Base-by-base conservation (phyloP, 2,329 filamentous ascomycete genomes). In the Cercospora zeina region DNA sequence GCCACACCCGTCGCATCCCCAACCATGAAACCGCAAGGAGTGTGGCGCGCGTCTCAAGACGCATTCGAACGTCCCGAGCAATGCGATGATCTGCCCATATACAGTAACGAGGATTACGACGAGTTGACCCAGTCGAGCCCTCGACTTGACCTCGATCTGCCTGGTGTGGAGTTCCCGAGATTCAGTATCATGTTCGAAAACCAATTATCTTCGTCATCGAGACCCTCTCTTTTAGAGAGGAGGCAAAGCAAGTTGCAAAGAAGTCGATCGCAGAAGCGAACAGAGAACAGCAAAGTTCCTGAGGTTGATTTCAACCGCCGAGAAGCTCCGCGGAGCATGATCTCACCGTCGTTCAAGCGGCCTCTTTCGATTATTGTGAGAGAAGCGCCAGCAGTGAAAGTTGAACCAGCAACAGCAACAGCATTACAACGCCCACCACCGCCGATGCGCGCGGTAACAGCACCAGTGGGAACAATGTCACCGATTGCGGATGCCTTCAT, bases 171-270 rank as follows among this genome's bases (percentile, higher is more conserved):
- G 65, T 63, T 97, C 82, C 93, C 97, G 73, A 82, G 93, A 54
- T 97, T 96, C 69, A 96, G 92, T 69, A 85, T 97, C 67, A 97
- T 97, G 93, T 97, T 97, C 72, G 86, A 88, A 59, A 85, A 84
- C 37, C 81, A 97, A 6, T 78, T 96, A 27, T 62, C 62, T 10
- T 39, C 55, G 21, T 83, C 85, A 64, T 73, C 64, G 4, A 70
- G 66, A 50, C 66, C 66, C 33, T 71, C 73, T 3, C 51, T 76
- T 3, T 61, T 72, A 19, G 74, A 75, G 39, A 62, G 74, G 36
- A 54, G 74, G 27, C 69, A 72, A 42, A 73, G 71, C 39, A 69
- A 65, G 51, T 56, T 67, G 9, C 68, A 67, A 45, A 51, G 65
- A 36, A 59, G 63, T 33, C 65, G 65, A 42, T 65, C 58, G 45